Base-by-base conservation (phyloP, 2,329 filamentous ascomycete species). In the Emmonsiellopsis sp. region DNA sequence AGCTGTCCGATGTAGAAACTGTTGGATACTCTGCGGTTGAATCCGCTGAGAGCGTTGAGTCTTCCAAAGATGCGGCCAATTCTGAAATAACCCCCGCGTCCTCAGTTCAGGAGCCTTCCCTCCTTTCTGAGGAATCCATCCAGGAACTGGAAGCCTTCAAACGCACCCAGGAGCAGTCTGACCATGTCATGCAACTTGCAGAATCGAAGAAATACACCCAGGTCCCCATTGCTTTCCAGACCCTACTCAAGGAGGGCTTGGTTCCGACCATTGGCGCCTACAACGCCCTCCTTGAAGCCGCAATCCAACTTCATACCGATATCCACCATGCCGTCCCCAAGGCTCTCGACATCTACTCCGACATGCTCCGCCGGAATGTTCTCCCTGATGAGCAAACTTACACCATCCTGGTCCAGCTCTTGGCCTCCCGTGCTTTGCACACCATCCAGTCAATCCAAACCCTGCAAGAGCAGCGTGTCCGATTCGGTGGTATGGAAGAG, bases 281-380 rank as follows among this genome's bases (percentile, higher is more conserved):
- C 78, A 96, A 96, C 67, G 87, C 89, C 49, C 79, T 98, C 44
- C 76, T 98, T 43, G 79, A 85, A 62, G 89, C 93, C 5, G 90
- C 90, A 11, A 89, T 96, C 57, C 80, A 89, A 61, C 80, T 96
- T 15, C 88, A 91, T 7, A 77, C 79, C 26, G 85, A 88, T 68
- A 87, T 85, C 70, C 86, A 86, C 52, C 87, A 94, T 72, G 83
- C 93, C 51, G 88, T 95, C 11, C 86, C 89, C 57, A 95, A 95
- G 74, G 90, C 89, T 5, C 79, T 97, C 51, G 91, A 95, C 73
- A 87, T 98, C 51, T 98, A 97, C 70, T 86, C 90, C 13, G 91
- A 97, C 67, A 97, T 98, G 93, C 83, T 95, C 61, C 84, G 86
- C 59, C 86, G 91, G 59, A 86, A 85, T 61, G 85, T 97, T 26